Evolutionary conservation across 202 grass and related monocot genomes (phyloP).

Genomic region (Zoysia matrella): DNA sequence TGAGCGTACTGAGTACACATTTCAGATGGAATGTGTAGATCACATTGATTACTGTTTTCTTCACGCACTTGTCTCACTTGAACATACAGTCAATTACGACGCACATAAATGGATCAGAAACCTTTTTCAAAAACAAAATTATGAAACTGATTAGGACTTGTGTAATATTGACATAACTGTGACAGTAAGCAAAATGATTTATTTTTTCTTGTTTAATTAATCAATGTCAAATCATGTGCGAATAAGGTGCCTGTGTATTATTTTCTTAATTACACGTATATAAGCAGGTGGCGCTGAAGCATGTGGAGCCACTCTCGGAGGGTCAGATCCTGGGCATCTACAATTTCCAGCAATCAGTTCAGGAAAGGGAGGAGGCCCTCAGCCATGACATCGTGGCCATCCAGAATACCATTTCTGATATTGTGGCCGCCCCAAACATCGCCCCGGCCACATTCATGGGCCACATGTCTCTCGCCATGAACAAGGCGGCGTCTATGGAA

Average conservation of each 20-base stretch:
- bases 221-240: not conserved
- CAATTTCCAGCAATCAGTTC: no score
- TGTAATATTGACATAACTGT: not conserved
- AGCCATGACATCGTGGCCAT: slow-evolving; percentile 53
- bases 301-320: slow-evolving; percentile 66
- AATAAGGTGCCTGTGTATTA: not conserved
- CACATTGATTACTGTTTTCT: slow-evolving; percentile 9
- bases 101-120: no score
- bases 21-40: slow-evolving; percentile 32
- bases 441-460: slow-evolving; percentile 53
- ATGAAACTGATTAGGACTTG: not conserved
- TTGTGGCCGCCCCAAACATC: slow-evolving; percentile 47
- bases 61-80: no score
- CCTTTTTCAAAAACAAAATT: no score
- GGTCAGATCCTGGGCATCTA: slow-evolving; percentile 72
- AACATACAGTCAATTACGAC: no score
- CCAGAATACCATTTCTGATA: slow-evolving; percentile 61
- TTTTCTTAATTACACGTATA: no score
- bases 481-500: no score
- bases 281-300: slow-evolving; percentile 57
- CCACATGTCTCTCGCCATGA: no score
- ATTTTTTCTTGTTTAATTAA: not conserved
- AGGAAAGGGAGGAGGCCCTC: slow-evolving; percentile 62
- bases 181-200: not conserved
- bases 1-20: slow-evolving; percentile 29